Conservation (phyloP, 192 early-diverging fungal species). For the Rhizoclosmatium globosum region DNA sequence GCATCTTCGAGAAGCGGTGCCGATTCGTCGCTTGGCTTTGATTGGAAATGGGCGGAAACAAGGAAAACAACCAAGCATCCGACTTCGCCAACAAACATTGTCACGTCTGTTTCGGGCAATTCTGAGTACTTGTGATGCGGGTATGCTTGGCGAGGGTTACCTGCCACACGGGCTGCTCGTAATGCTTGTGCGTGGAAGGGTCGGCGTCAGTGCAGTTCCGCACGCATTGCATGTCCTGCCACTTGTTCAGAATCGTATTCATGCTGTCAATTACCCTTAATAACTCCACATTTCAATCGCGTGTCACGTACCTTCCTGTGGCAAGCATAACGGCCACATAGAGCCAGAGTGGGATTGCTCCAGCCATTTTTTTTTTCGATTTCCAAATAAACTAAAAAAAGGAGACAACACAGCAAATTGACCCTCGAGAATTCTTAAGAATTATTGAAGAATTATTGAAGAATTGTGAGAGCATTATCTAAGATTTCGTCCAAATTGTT, state of each 20-base stretch:
- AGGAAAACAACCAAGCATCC: constrained; percentile 78
- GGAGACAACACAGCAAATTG: too few relatives aligned
- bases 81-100: constrained; percentile 96
- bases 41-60: constrained; percentile 47
- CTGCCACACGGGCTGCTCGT: constrained; percentile 98
- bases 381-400: too few relatives aligned
- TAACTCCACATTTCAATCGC: too few relatives aligned
- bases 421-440: too few relatives aligned
- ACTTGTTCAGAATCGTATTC: constrained; percentile 85
- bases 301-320: too few relatives aligned
- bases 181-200: constrained; percentile 70
- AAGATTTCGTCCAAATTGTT: too few relatives aligned
- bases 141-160: constrained; percentile 11
- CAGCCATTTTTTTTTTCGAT: too few relatives aligned
- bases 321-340: constrained; percentile 39
- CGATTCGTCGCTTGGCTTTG: constrained; percentile 18
- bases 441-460: too few relatives aligned
- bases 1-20: constrained; percentile 37
- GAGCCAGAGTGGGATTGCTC: constrained; percentile 18
- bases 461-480: too few relatives aligned
- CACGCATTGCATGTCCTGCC: constrained; percentile 92
- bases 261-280: too few relatives aligned
- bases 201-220: constrained; percentile 84
- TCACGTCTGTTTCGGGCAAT: constrained; percentile 69
- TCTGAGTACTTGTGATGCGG: not conserved